phyloP scores from a whole-genome alignment of 2,329 filamentous ascomycete genomes.

The Arthrobotrys sinensis region DNA sequence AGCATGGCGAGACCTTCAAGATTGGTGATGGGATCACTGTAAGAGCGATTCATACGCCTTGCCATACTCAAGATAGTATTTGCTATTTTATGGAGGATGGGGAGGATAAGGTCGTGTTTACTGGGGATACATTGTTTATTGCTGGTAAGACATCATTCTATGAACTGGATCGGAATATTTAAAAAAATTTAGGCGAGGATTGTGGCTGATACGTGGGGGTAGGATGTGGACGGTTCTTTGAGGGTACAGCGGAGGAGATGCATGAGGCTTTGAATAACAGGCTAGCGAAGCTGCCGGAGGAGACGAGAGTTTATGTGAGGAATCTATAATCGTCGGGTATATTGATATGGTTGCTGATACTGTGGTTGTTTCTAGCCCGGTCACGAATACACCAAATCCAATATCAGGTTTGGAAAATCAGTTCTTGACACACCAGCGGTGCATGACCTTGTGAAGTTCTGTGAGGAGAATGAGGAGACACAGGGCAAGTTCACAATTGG shows the following conservation, averaged over 20 bases:
- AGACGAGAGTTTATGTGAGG: constrained; percentile 87
- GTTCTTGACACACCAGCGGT: constrained; percentile 83
- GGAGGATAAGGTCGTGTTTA: constrained; percentile 85
- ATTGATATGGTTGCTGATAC: constrained; percentile 11
- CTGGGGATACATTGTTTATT: constrained; percentile 95
- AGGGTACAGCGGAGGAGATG: constrained; percentile 92
- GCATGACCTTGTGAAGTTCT: constrained; percentile 81
- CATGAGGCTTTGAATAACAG: constrained; percentile 90
- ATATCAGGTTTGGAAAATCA: constrained; percentile 87
- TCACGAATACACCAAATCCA: constrained; percentile 98
- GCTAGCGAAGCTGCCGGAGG: constrained; percentile 84
- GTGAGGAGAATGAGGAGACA: constrained; percentile 85
- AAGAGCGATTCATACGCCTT: constrained; percentile 92
- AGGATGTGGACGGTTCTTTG: constrained; percentile 97
- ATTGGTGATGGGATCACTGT: constrained; percentile 85
- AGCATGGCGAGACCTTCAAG: constrained; percentile 82
- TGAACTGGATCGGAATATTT: not conserved
- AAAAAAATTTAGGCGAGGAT: not conserved
- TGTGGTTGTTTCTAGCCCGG: constrained; percentile 66
- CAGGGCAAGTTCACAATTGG: constrained; percentile 97
- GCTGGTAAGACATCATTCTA: constrained; percentile 74
- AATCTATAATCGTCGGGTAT: not conserved
- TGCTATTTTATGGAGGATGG: constrained; percentile 89
- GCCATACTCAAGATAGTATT: constrained; percentile 98
- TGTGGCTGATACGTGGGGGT: not conserved